Base-by-base conservation (phyloP, 176 grass and related monocot species). In the Musa troglodytarum region DNA sequence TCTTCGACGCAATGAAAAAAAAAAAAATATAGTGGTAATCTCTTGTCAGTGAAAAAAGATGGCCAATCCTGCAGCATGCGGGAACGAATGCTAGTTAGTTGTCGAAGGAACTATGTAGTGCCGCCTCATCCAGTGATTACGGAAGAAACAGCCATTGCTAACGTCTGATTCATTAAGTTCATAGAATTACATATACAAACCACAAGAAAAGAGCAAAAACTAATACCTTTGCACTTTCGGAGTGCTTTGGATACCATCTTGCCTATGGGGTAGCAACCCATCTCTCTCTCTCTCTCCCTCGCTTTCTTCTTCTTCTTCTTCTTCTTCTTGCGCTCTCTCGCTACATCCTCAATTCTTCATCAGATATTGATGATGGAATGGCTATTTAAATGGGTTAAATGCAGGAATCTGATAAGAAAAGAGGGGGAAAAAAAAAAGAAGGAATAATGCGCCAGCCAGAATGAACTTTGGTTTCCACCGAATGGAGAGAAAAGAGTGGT, bases 181-280 rank as follows among this genome's bases (percentile, higher is more conserved):
- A 43, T 43, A 43, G 4, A 43, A 43, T 43, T 43, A 43, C 6
- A 43, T 4, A 43, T 43, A 0, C 34, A 43, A 43, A 43, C 34
- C 34, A 43, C 34, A 43, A 43, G 34, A 43, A 43, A 43, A 43
- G 34, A 43, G 34, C 34, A 43, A 43, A 53, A 64, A 55, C n/a
- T 12, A 23, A 52, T 85, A 91, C 95, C 86, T 52, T 84, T 85
- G 80, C 88, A 87, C 83, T 86, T 99, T 10, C 82, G 50, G 23
- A 99, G 78, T 71, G 66, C 88, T 74, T 75, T 94, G 0, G 73
- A 89, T 34, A 91, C 28, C 65, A 93, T 77, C 82, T 87, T 89
- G 53, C 65, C 84, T 17, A 99, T 23, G 57, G 80, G 88, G 61
- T 84, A 99, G 84, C 95, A 94, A 52, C 95, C 95, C 95, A 99